Evolutionary conservation across 768 basidiomycete genomes (phyloP).

Genomic region (Cyathus striatus): DNA sequence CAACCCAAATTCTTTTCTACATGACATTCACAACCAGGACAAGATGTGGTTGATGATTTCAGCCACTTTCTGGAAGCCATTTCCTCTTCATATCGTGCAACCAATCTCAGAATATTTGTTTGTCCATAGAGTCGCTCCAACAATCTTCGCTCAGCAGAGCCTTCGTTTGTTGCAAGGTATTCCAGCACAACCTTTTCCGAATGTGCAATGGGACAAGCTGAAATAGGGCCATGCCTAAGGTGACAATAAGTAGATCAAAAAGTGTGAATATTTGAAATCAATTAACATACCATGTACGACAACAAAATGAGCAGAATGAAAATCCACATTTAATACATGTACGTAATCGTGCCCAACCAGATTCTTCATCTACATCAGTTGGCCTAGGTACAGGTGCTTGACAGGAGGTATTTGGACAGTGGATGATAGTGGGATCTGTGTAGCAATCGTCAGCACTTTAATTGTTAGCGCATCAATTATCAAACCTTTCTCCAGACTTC

Average conservation of each 20-base stretch:
- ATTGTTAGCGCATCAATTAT: neutral
- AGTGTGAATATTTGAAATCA: neutral
- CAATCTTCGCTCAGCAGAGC: slow-evolving; percentile 37
- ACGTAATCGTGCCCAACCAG: slow-evolving; percentile 69
- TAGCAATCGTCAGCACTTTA: neutral
- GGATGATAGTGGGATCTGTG: slow-evolving; percentile 70
- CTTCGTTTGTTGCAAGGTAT: slow-evolving; percentile 56
- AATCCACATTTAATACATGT: slow-evolving; percentile 67
- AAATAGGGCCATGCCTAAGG: slow-evolving; percentile 78
- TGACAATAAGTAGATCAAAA: slow-evolving; percentile 1
- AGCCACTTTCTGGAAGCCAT: slow-evolving; percentile 74
- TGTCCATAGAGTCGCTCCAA: slow-evolving; percentile 67
- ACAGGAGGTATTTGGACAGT: slow-evolving; percentile 78
- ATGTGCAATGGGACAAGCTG: slow-evolving; percentile 61
- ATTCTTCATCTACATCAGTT: slow-evolving; percentile 40
- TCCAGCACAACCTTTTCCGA: slow-evolving; percentile 62
- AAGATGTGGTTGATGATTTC: slow-evolving; percentile 57
- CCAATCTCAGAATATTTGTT: slow-evolving; percentile 53
- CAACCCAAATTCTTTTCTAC: slow-evolving; percentile 80
- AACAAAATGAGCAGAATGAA: slow-evolving; percentile 82
- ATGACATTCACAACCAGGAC: slow-evolving; percentile 67
- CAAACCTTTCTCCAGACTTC: slow-evolving; percentile 65
- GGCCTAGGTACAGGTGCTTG: slow-evolving; percentile 75
- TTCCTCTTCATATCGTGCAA: slow-evolving; percentile 65
- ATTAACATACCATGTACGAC: slow-evolving; percentile 62